These are phyloP conservation scores for Penicillium antarcticum DNA, from an alignment of 495 filamentous ascomycete genomes.

Conservation along the genomic window DNA sequence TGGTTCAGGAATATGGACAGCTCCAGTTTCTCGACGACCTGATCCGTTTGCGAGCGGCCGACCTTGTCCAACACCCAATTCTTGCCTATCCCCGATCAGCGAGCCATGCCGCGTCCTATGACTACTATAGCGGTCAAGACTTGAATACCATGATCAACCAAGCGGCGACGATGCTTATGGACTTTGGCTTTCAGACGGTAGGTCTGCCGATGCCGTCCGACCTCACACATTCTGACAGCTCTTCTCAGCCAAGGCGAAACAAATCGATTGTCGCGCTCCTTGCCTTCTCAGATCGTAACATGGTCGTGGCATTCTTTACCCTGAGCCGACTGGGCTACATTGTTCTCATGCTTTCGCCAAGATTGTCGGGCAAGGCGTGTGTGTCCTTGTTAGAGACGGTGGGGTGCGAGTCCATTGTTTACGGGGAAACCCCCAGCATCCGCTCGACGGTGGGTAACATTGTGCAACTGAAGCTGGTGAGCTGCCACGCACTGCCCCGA, in stretches of 20 bases:
- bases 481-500: conserved; percentile 28
- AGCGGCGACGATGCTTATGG: conserved; percentile 34
- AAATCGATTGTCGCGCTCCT: conserved; percentile 48
- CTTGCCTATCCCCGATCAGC: conserved; percentile 48
- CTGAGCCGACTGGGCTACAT: conserved; percentile 56
- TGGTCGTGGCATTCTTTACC: conserved; percentile 55
- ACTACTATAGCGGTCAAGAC: conserved; percentile 49
- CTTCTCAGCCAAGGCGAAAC: conserved; percentile 22
- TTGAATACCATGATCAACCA: conserved; percentile 54
- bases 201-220: neutral
- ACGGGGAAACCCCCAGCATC: conserved; percentile 36
- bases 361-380: conserved; percentile 50
- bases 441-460: conserved; percentile 42
- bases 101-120: conserved; percentile 38
- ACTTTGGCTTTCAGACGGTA: conserved; percentile 36
- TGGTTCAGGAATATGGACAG: conserved; percentile 30
- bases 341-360: conserved; percentile 56
- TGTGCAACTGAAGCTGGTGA: conserved; percentile 29
- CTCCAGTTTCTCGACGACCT: conserved; percentile 45
- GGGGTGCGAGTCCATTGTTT: conserved; percentile 43
- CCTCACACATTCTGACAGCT: too few species aligned
- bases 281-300: conserved; percentile 53
- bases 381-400: conserved; percentile 48
- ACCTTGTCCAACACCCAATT: conserved; percentile 48
- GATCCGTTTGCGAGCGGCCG: conserved; percentile 46